These are phyloP conservation scores for Komagataella pseudopastoris DNA, from an alignment of 805 yeast genomes.

Conservation along the genomic window DNA sequence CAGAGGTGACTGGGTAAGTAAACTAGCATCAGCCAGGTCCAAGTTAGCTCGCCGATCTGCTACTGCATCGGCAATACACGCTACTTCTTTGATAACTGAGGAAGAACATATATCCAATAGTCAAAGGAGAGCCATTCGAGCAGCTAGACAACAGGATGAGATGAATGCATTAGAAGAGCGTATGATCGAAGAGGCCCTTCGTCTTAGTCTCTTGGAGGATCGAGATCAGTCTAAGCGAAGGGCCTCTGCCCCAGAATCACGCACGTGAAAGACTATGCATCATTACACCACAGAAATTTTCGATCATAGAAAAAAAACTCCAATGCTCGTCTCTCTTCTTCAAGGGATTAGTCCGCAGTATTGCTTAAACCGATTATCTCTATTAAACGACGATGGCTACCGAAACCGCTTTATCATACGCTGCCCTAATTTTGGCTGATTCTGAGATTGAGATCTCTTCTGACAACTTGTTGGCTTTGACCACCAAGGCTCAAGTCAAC, in stretches of 20 bases:
- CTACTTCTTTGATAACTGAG: conserved; percentile 57
- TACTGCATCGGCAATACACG: conserved; percentile 88
- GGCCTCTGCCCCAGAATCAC: not conserved
- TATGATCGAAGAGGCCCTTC: conserved; percentile 77
- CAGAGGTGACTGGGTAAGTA: conserved; percentile 87
- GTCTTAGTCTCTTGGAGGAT: conserved; percentile 60
- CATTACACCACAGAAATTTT: not conserved
- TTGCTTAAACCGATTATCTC: not conserved
- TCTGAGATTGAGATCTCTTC: conserved; percentile 88
- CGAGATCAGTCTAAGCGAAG: conserved; percentile 22
- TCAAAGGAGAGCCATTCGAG: not conserved
- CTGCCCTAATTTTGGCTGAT: conserved; percentile 96
- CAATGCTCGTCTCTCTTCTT: not conserved
- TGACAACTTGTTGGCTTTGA: conserved; percentile 62
- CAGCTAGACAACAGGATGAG: conserved; percentile 12
- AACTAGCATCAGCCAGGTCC: conserved; percentile 56
- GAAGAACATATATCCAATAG: conserved; percentile 2
- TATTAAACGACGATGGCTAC: conserved; percentile 43
- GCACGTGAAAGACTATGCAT: not conserved
- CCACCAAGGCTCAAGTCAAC: conserved; percentile 66
- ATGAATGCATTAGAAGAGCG: conserved; percentile 44
- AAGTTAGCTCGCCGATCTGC: conserved; percentile 80
- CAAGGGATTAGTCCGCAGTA: not conserved
- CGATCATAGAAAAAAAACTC: not conserved
- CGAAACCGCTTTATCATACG: conserved; percentile 92